Percentiles rank a stretch among this genome's conserved stretches.
These are phyloP conservation scores for Lasiosphaeria hispida DNA, from an alignment of 495 filamentous ascomycete species.

Conservation along the genomic window DNA sequence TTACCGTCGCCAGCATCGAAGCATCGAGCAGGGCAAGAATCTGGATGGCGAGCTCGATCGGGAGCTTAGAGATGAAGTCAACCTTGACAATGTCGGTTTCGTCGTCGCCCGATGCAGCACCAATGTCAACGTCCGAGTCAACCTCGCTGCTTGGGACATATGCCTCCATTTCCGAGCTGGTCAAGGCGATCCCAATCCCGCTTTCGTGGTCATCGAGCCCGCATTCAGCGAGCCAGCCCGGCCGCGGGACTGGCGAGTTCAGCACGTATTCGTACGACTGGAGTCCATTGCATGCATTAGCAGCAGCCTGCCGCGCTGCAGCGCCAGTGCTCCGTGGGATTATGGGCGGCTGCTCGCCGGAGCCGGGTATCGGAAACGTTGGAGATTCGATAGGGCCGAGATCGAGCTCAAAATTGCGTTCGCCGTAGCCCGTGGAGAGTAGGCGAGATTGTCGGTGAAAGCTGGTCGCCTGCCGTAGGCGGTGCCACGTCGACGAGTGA, in stretches of 20 bases:
- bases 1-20: conserved; percentile 57
- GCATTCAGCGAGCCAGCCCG: conserved; percentile 35
- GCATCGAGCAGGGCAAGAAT: conserved; percentile 70
- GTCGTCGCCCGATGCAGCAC: conserved; percentile 39
- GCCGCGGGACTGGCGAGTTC: conserved; percentile 31
- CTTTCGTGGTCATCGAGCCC: conserved; percentile 66
- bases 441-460: conserved; percentile 45
- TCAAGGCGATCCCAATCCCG: conserved; percentile 75
- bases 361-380: conserved; percentile 45
- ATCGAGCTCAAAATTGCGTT: conserved; percentile 34
- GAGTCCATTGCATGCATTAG: conserved; percentile 46
- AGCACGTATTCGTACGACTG: conserved; percentile 58
- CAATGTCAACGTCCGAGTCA: conserved; percentile 34
- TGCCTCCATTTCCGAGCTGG: conserved; percentile 45
- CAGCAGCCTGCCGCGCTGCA: conserved; percentile 68
- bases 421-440: conserved; percentile 33
- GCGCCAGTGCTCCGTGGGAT: conserved; percentile 58
- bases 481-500: conserved; percentile 43
- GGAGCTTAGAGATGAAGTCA: conserved; percentile 68
- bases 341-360: conserved; percentile 48
- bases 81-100: conserved; percentile 37
- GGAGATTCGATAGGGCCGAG: conserved; percentile 36
- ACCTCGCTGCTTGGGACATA: conserved; percentile 29
- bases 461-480: conserved; percentile 47
- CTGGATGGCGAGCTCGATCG: conserved; percentile 68